A percentile compares a stretch with the other conserved stretches of the same genome.
Conservation (phyloP, 345 rosid genomes). For the Brassica incana region DNA sequence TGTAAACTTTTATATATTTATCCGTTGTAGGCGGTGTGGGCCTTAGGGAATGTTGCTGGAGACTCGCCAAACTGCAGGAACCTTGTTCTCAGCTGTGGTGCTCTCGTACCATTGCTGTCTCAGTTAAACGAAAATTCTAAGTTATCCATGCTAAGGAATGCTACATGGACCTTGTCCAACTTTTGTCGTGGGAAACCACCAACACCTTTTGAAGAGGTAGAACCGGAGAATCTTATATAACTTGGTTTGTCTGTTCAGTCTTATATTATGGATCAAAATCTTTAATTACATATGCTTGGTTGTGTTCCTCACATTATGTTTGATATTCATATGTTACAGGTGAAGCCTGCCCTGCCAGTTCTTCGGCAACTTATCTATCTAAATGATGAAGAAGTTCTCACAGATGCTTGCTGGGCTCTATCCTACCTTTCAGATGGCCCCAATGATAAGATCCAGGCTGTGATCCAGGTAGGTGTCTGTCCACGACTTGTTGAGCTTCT, state of each 20-base stretch:
- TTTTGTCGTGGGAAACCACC: constrained; percentile 81
- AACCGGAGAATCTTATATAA: too few relatives aligned
- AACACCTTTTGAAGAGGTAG: constrained; percentile 69
- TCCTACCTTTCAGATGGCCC: constrained; percentile 67
- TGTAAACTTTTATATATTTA: constrained; percentile 17
- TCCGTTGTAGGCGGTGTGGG: constrained; percentile 65
- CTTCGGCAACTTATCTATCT: constrained; percentile 69
- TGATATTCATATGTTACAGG: constrained; percentile 45
- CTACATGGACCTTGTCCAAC: constrained; percentile 77
- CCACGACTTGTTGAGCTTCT: constrained; percentile 83
- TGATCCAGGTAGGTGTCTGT: constrained; percentile 75
- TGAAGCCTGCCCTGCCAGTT: constrained; percentile 75
- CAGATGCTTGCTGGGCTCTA: constrained; percentile 90
- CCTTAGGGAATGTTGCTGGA: constrained; percentile 80
- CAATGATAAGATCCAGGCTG: constrained; percentile 88
- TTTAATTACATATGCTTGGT: not conserved
- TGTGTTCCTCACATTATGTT: constrained; percentile 22
- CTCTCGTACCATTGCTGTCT: constrained; percentile 61
- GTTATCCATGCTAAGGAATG: constrained; percentile 74
- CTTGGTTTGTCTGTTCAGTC: too few relatives aligned
- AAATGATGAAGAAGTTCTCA: constrained; percentile 82
- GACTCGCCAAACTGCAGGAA: constrained; percentile 74
- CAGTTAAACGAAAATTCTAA: constrained; percentile 68
- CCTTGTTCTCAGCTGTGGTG: constrained; percentile 67
- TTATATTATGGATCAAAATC: not conserved